Evolutionary conservation across 257 asterid genomes (phyloP).

Genomic region (Lantana camara): DNA sequence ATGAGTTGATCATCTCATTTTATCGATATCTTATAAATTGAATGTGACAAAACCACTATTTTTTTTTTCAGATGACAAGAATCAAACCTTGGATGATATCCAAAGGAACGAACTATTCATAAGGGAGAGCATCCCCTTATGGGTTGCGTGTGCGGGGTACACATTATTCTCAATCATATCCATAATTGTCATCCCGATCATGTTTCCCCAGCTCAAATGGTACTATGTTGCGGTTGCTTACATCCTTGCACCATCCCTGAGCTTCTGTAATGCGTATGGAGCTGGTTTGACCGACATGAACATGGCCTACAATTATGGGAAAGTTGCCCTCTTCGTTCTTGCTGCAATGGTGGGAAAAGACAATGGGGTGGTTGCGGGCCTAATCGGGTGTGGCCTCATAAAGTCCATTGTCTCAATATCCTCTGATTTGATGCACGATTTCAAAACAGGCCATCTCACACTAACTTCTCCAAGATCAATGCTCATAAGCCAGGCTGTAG

Average conservation of each 20-base stretch:
- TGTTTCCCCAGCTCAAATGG: conserved; percentile 66
- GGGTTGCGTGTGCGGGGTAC: conserved; percentile 36
- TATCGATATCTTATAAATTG: neutral
- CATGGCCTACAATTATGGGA: conserved; percentile 41
- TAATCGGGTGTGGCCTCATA: conserved; percentile 44
- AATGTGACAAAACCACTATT: neutral
- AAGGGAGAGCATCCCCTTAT: conserved; percentile 31
- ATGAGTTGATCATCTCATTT: too few relatives aligned
- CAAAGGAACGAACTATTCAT: conserved; percentile 31
- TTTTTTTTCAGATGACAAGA: conserved; percentile 30
- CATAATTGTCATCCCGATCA: conserved; percentile 52
- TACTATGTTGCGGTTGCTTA: conserved; percentile 53
- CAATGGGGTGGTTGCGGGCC: conserved; percentile 44
- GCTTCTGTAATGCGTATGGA: conserved; percentile 61
- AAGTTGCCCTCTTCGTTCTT: conserved; percentile 37
- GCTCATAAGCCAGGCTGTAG: conserved; percentile 46
- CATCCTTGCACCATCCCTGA: conserved; percentile 54
- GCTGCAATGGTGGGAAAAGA: conserved; percentile 35
- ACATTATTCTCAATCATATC: conserved; percentile 21
- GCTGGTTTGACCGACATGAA: conserved; percentile 44
- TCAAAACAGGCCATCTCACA: conserved; percentile 51
- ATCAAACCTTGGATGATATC: conserved; percentile 33
- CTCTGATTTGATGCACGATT: conserved; percentile 50
- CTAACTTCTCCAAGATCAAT: conserved; percentile 45
- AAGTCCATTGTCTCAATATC: conserved; percentile 48